Conservation (phyloP, 768 basidiomycete genomes). For the Kwoniella shandongensis region DNA sequence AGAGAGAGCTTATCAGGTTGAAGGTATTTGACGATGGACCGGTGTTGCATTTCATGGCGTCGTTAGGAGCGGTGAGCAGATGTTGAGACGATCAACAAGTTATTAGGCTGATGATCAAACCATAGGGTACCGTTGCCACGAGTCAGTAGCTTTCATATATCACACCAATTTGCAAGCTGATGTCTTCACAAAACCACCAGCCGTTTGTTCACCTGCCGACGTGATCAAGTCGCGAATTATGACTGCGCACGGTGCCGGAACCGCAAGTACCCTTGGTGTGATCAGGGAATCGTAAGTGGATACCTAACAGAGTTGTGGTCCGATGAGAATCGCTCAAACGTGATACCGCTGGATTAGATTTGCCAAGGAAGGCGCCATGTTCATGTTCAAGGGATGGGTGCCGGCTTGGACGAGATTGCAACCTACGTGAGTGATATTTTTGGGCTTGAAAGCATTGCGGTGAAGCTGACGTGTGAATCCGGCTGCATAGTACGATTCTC, state of each 20-base stretch:
- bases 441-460: neutral
- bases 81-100: neutral
- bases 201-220: slow-evolving; percentile 49
- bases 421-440: slow-evolving; percentile 32
- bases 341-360: slow-evolving; percentile 19
- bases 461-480: neutral
- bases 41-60: slow-evolving; percentile 76
- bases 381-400: slow-evolving; percentile 50
- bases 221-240: slow-evolving; percentile 48
- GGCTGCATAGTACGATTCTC: slow-evolving; percentile 25
- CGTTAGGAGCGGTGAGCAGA: slow-evolving; percentile 72
- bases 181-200: slow-evolving; percentile 1
- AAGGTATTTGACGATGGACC: slow-evolving; percentile 78
- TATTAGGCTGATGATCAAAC: neutral
- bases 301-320: neutral
- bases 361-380: slow-evolving; percentile 42
- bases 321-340: neutral
- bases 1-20: slow-evolving; percentile 72
- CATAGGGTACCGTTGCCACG: slow-evolving; percentile 42
- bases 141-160: slow-evolving; percentile 21
- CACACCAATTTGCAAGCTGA: slow-evolving; percentile 6
- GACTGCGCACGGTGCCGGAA: slow-evolving; percentile 45
- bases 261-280: slow-evolving; percentile 30
- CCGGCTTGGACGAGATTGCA: slow-evolving; percentile 50
- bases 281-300: slow-evolving; percentile 38